These are phyloP conservation scores for Saccharomyces hybrid DNA, from an alignment of 1,139 yeast species.

Conservation along the genomic window DNA sequence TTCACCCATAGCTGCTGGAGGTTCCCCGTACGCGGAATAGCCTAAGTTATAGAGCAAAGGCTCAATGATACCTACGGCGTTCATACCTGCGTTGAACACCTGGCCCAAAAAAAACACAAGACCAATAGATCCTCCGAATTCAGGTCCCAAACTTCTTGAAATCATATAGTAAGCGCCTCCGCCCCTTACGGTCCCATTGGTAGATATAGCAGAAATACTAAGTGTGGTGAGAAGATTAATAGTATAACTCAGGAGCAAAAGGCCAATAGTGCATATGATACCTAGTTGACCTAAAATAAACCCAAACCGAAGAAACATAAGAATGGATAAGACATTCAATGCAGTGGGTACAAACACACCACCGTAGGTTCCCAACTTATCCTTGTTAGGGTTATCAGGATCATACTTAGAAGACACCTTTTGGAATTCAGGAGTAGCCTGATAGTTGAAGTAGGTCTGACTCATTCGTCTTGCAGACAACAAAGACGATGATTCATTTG, in stretches of 20 bases:
- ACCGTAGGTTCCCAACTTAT: constrained; percentile 61
- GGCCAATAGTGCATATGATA: constrained; percentile 49
- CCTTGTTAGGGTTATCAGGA: constrained; percentile 29
- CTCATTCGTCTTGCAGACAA: constrained; percentile 11
- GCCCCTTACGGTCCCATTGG: constrained; percentile 76
- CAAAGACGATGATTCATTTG: constrained; percentile 22
- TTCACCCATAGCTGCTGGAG: constrained; percentile 35
- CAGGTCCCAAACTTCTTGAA: constrained; percentile 71
- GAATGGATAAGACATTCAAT: constrained; percentile 62
- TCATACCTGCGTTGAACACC: constrained; percentile 64
- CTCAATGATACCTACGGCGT: constrained; percentile 74
- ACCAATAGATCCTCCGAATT: constrained; percentile 80
- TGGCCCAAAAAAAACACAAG: constrained; percentile 72
- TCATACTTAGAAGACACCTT: constrained; percentile 30
- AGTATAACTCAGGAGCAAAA: constrained; percentile 53
- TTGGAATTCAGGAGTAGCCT: constrained; percentile 22
- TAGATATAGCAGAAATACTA: constrained; percentile 71
- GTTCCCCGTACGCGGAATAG: constrained; percentile 39
- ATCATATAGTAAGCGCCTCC: constrained; percentile 89
- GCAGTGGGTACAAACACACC: constrained; percentile 82
- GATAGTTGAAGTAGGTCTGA: constrained; percentile 24
- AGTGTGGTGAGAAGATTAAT: constrained; percentile 64
- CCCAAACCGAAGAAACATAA: constrained; percentile 76
- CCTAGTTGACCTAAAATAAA: constrained; percentile 78
- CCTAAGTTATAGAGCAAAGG: constrained; percentile 62